Percentiles rank a stretch among this genome's conserved stretches.
phyloP scores from a whole-genome alignment of 768 basidiomycete genomes.

The Boletellus emodensis region DNA sequence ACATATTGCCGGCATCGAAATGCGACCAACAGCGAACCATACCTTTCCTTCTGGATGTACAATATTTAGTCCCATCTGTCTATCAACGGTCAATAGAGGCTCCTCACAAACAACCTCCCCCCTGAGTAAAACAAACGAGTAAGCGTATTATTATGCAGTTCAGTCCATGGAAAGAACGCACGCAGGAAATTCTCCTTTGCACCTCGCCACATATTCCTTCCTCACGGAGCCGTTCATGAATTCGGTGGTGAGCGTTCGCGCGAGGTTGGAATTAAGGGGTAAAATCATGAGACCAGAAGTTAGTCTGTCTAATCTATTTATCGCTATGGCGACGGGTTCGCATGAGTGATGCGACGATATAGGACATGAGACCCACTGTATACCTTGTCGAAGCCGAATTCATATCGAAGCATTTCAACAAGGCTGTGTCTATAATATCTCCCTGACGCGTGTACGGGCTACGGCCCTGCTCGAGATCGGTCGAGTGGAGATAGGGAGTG shows the following conservation, averaged over 20 bases:
- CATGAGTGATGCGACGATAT: background rate
- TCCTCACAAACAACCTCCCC: slow-evolving; percentile 80
- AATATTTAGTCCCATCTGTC: slow-evolving; percentile 95
- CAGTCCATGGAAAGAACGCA: slow-evolving; percentile 38
- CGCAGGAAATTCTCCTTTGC: slow-evolving; percentile 81
- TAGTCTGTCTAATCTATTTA: slow-evolving; percentile 89
- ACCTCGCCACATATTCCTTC: slow-evolving; percentile 92
- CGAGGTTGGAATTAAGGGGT: slow-evolving; percentile 66
- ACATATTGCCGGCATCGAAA: background rate
- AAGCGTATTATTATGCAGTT: background rate
- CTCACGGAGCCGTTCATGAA: slow-evolving; percentile 77
- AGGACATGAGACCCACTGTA: slow-evolving; percentile 59
- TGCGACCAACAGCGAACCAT: slow-evolving; percentile 3
- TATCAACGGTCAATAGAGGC: slow-evolving; percentile 86
- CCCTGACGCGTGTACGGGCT: slow-evolving; percentile 93
- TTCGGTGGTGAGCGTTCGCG: slow-evolving; percentile 69
- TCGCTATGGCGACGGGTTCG: slow-evolving; percentile 48
- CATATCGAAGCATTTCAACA: slow-evolving; percentile 78
- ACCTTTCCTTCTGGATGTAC: slow-evolving; percentile 96
- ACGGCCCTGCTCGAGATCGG: background rate
- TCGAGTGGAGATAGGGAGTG: slow-evolving; percentile 7
- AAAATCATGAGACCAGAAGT: slow-evolving; percentile 96
- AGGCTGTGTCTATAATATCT: slow-evolving; percentile 87
- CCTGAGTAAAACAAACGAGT: slow-evolving; percentile 35
- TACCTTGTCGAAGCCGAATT: slow-evolving; percentile 76